These are phyloP conservation scores for Drechmeria coniospora DNA, from an alignment of 2,329 filamentous ascomycete genomes.

Conservation along the genomic window DNA sequence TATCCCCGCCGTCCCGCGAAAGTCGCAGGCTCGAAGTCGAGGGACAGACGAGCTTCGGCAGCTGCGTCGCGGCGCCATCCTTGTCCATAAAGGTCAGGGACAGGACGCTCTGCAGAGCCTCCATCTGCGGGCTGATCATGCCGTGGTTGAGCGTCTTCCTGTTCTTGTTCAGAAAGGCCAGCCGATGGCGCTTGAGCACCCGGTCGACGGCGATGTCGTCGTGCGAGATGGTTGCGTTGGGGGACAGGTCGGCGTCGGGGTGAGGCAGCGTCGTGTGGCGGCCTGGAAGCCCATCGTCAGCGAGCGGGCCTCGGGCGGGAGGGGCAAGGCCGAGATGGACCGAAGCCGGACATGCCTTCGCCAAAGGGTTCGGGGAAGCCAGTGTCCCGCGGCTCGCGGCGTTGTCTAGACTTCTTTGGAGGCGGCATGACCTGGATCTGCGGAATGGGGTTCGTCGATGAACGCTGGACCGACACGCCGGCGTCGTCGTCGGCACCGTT, in stretches of 20 bases:
- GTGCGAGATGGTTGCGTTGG: constrained; percentile 39
- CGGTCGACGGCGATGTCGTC: constrained; percentile 32
- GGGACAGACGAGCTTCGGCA: constrained; percentile 9
- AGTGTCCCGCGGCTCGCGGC: constrained; percentile 23
- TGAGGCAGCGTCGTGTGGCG: constrained; percentile 47
- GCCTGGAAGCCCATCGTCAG: constrained; percentile 12
- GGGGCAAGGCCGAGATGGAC: not conserved
- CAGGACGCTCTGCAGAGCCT: constrained; percentile 16
- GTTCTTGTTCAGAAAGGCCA: constrained; percentile 30
- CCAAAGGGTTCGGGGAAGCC: constrained; percentile 37
- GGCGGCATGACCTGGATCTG: constrained; percentile 14
- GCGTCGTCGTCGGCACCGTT: constrained; percentile 1
- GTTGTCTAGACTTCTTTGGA: constrained; percentile 8
- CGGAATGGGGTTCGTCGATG: constrained; percentile 5
- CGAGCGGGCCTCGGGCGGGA: not conserved
- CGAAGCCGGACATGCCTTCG: constrained; percentile 21
- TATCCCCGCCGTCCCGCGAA: constrained; percentile 24
- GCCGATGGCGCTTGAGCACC: constrained; percentile 26
- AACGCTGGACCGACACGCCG: too few relatives aligned
- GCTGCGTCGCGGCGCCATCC: constrained; percentile 9
- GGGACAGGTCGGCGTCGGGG: constrained; percentile 43
- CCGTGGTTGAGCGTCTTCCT: constrained; percentile 32
- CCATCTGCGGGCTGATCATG: constrained; percentile 21
- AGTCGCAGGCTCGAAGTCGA: constrained; percentile 14
- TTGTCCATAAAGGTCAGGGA: constrained; percentile 16